These are phyloP conservation scores for Karstenula rhodostoma DNA, from an alignment of 2,329 filamentous ascomycete genomes.

Conservation along the genomic window DNA sequence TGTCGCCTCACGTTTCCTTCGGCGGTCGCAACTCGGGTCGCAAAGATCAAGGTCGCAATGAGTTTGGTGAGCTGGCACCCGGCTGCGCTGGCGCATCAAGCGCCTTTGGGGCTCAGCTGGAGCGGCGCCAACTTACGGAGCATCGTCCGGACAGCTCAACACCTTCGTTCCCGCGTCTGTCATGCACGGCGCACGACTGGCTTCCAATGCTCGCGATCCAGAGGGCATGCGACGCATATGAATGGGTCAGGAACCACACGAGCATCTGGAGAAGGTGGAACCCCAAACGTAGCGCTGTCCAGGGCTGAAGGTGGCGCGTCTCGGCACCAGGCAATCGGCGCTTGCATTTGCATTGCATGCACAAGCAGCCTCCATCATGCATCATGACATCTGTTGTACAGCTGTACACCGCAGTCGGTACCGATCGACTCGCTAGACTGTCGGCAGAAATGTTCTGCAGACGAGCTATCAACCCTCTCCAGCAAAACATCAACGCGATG, in stretches of 20 bases:
- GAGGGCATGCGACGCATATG: constrained; percentile 23
- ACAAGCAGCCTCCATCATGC: constrained; percentile 29
- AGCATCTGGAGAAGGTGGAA: constrained; percentile 25
- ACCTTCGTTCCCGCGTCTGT: neutral
- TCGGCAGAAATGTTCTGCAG: constrained; percentile 21
- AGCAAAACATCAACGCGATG: neutral
- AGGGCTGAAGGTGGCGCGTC: constrained; percentile 32
- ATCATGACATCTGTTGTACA: constrained; percentile 42
- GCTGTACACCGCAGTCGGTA: constrained; percentile 38
- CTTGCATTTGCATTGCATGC: constrained; percentile 26
- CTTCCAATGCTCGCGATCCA: neutral
- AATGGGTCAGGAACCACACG: constrained; percentile 41
- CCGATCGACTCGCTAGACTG: constrained; percentile 18
- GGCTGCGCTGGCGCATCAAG: constrained; percentile 17
- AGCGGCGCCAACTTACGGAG: constrained; percentile 9
- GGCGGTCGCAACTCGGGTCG: constrained; percentile 3
- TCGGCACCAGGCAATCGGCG: constrained; percentile 34
- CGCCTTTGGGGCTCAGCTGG: constrained; percentile 23
- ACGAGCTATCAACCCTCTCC: neutral
- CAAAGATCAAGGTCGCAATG: constrained; percentile 17
- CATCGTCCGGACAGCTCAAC: neutral
- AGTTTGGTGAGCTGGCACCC: constrained; percentile 30
- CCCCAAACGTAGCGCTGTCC: constrained; percentile 39
- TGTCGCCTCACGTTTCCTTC: constrained; percentile 2
- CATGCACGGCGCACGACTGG: constrained; percentile 12